Conservation (phyloP, 345 rosid genomes). For the Erucastrum elatum region DNA sequence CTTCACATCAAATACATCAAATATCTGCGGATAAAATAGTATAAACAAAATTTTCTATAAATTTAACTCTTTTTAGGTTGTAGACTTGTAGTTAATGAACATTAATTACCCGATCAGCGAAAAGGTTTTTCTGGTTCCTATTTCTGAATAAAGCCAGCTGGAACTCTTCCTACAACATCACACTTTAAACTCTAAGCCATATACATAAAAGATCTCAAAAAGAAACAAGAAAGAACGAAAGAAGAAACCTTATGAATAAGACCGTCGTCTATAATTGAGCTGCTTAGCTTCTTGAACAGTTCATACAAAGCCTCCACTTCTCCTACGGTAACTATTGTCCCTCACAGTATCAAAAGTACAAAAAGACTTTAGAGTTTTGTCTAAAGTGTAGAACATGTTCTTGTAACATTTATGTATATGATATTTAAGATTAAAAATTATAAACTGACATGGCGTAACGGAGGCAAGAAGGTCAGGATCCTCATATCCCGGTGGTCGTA, state of each 20-base stretch:
- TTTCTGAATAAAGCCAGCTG: conserved; percentile 90
- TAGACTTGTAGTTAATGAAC: background rate
- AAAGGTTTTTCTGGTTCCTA: conserved; percentile 68
- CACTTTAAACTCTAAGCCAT: background rate
- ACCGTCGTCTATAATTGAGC: conserved; percentile 76
- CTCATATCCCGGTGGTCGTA: conserved; percentile 35
- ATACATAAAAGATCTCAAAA: background rate
- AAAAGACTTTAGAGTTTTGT: background rate
- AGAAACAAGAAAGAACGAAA: background rate
- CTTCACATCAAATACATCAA: conserved; percentile 84
- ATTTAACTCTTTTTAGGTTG: too few relatives aligned
- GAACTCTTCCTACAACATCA: conserved; percentile 69
- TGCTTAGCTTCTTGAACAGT: conserved; percentile 85
- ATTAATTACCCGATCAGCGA: conserved; percentile 75
- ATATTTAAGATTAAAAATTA: background rate
- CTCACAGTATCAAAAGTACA: background rate
- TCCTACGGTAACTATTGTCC: conserved; percentile 51
- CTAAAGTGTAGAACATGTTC: background rate
- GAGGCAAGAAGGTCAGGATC: conserved; percentile 38
- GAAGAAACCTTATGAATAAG: conserved; percentile 80
- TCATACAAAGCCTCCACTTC: conserved; percentile 85
- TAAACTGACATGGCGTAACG: conserved; percentile 27
- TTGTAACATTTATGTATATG: background rate
- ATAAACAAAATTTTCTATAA: background rate
- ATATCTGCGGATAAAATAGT: conserved; percentile 48